These are phyloP conservation scores for Jacaranda mimosifolia DNA, from an alignment of 257 asterid genomes.

Conservation along the genomic window DNA sequence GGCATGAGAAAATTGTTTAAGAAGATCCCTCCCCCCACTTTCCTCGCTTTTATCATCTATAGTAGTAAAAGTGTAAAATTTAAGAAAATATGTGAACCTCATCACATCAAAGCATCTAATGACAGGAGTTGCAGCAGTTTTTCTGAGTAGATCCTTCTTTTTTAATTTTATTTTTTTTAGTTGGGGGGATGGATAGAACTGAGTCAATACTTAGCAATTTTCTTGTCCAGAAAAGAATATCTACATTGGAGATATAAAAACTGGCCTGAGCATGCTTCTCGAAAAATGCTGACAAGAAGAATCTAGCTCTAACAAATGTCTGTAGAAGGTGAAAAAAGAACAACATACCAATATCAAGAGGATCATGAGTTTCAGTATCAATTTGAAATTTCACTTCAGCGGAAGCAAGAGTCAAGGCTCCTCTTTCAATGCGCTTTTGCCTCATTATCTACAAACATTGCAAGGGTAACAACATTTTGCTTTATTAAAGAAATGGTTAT, in stretches of 20 bases:
- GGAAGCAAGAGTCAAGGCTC: constrained; percentile 99
- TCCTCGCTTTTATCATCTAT: background rate
- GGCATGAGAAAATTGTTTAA: background rate
- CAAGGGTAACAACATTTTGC: constrained; percentile 29
- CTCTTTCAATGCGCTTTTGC: constrained; percentile 95
- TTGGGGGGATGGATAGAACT: too few relatives aligned
- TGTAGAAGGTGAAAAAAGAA: constrained; percentile 13
- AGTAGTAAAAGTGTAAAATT: background rate
- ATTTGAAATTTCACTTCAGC: constrained; percentile 99
- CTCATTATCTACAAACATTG: constrained; percentile 81
- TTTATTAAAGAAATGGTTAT: background rate
- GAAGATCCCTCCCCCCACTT: background rate
- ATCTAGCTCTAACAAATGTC: constrained; percentile 5
- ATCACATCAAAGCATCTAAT: constrained; percentile 15
- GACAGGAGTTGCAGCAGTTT: constrained; percentile 13
- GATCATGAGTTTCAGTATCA: constrained; percentile 99
- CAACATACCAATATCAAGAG: constrained; percentile 92
- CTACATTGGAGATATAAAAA: constrained; percentile 14
- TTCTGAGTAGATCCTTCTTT: background rate
- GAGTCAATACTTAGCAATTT: constrained; percentile 3
- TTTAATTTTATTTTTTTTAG: too few relatives aligned
- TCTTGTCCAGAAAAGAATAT: constrained; percentile 1
- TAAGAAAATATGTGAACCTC: background rate
- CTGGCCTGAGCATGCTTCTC: constrained; percentile 22
- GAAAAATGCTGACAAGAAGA: constrained; percentile 17